phyloP scores from a whole-genome alignment of 306 rosid genomes.

The Quercus agrifolia region DNA sequence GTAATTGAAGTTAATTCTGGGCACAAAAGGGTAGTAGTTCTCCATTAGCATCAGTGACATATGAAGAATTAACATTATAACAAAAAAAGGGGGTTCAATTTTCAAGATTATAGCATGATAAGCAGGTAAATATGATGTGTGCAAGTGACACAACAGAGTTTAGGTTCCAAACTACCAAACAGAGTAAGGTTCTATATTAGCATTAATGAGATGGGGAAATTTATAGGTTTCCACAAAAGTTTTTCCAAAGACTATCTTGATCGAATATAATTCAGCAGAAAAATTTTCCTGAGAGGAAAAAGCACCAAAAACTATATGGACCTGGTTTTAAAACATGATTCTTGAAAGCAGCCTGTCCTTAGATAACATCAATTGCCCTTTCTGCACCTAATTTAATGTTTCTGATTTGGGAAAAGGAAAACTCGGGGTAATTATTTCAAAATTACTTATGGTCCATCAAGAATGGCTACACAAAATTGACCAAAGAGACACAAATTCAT shows the following conservation, averaged over 20 bases:
- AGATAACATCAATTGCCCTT: not conserved
- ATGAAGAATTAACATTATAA: not conserved
- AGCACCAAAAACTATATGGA: not conserved
- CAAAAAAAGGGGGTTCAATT: not conserved
- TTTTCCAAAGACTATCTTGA: not conserved
- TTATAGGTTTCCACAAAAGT: not conserved
- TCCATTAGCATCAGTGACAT: not conserved
- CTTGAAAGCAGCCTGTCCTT: not conserved
- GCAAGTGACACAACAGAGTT: not conserved
- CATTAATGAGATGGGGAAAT: not conserved
- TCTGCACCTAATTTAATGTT: not conserved
- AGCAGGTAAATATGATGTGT: not conserved
- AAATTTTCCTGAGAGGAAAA: not conserved
- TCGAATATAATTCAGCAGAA: not conserved
- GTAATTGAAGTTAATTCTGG: conserved; percentile 29
- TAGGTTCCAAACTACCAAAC: not conserved
- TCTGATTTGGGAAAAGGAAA: not conserved
- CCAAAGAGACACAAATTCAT: not conserved
- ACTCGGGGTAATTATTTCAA: not conserved
- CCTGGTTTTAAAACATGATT: not conserved
- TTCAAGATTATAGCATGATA: not conserved
- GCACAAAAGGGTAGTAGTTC: conserved; percentile 7
- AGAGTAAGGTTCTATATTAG: too few species aligned
- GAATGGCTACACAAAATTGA: not conserved
- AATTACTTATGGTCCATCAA: not conserved